Evolutionary conservation across 2,329 filamentous ascomycete genomes (phyloP).

Genomic region (Phialophora macrospora): DNA sequence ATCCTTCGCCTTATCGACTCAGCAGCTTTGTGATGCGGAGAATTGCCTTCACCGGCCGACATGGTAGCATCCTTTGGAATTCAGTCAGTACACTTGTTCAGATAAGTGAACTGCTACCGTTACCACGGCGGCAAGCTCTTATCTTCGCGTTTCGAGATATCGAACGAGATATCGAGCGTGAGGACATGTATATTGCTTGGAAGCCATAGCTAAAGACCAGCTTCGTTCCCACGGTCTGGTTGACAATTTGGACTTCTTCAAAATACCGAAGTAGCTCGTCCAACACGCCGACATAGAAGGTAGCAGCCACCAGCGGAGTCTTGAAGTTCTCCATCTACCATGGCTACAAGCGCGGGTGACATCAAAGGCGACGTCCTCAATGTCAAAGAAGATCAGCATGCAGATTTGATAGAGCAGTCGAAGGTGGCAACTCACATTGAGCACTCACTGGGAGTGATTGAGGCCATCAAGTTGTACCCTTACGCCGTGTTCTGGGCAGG

Average conservation of each 20-base stretch:
- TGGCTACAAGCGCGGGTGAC: conserved; percentile 16
- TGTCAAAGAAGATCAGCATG: conserved; percentile 22
- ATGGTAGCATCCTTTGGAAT: conserved; percentile 5
- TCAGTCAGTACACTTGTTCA: conserved; percentile 12
- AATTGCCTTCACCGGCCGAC: neutral
- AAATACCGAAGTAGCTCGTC: neutral
- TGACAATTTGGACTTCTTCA: neutral
- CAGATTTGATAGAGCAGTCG: conserved; percentile 33
- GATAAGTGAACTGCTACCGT: conserved; percentile 28
- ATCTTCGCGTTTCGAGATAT: conserved; percentile 16
- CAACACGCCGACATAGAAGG: neutral
- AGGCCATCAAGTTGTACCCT: conserved; percentile 81
- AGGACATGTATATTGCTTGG: conserved; percentile 4
- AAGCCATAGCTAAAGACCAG: neutral
- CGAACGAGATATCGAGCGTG: conserved; percentile 7
- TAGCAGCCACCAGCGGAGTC: neutral
- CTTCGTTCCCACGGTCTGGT: neutral
- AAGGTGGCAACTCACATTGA: conserved; percentile 52
- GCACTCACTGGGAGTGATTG: conserved; percentile 70
- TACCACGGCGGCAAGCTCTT: conserved; percentile 20
- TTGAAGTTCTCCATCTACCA: neutral
- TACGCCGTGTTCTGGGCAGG: conserved; percentile 68
- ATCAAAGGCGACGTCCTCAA: conserved; percentile 14
- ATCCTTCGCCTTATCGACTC: conserved; percentile 17
- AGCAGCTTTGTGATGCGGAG: neutral